Conservation (phyloP, 345 rosid species). For the Barbarea vulgaris region DNA sequence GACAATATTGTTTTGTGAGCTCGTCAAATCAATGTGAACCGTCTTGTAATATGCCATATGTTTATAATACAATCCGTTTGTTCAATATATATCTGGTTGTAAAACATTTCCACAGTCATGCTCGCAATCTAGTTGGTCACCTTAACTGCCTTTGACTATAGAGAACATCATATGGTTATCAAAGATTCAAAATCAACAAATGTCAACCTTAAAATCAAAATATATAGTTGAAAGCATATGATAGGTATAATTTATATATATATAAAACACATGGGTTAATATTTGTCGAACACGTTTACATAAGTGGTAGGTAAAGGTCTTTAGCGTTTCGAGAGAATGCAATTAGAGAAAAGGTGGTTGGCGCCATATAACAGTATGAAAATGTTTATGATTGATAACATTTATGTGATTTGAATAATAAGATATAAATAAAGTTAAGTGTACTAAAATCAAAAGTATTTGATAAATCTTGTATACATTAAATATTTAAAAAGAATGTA, state of each 20-base stretch:
- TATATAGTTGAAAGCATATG: background rate
- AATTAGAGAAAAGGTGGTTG: background rate
- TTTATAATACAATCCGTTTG: background rate
- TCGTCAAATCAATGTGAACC: background rate
- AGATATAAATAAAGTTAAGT: too few relatives aligned
- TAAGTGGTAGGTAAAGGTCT: background rate
- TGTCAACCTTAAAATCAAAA: background rate
- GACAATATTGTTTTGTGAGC: background rate
- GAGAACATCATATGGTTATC: background rate
- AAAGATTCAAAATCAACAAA: background rate
- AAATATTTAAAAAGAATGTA: too few relatives aligned
- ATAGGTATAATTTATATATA: too few relatives aligned
- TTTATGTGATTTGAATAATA: background rate
- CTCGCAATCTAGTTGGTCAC: background rate
- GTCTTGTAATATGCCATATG: background rate
- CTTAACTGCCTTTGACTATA: background rate
- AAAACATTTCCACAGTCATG: background rate
- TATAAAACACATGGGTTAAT: too few relatives aligned
- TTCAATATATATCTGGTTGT: background rate
- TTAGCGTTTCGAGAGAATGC: background rate
- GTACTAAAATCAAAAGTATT: too few relatives aligned
- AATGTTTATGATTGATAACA: background rate
- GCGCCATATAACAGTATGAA: background rate
- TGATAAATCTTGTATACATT: too few relatives aligned
- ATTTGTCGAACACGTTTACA: background rate